Evolutionary conservation across 768 basidiomycete genomes (phyloP), one percentile per base, ranked within the genome.

Genomic region (Leccinum variicolor): DNA sequence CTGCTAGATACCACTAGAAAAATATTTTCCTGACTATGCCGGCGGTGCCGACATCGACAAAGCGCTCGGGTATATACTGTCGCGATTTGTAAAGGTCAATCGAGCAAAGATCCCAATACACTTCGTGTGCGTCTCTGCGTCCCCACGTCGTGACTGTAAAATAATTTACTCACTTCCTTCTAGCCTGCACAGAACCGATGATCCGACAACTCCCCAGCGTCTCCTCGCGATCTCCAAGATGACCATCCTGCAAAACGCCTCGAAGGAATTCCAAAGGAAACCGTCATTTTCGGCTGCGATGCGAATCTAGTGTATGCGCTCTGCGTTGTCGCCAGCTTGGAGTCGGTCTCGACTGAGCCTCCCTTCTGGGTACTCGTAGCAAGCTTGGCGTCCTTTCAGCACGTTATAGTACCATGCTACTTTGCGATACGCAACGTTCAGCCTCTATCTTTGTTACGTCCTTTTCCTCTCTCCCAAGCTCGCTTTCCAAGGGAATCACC

Each of bases 1-100:
- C 11, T 51, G 21, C 19, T 15, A 52, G 58, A 28, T 57, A 34
- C 58, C 55, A 3, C 14, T 57, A 28, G 17, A 43, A 25, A 57
- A 4, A 29, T 19, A 48, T 59, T 52, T 52, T 25, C 43, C 50
- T 1, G 21, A 39, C 3, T 58, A 58, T 29, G 4, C 15, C 3
- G 50, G 56, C 29, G 54, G 45, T 31, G 3, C 55, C 43, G n/a
- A 59, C n/a, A 3, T 48, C 21, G 3, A 31, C 13, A 2, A 51
- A 13, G 58, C 50, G n/a, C 28, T 47, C 2, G 17, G 15, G 14
- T 52, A 47, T 31, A 58, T 56, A 34, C 31, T 2, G 50, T 46
- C 4, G 26, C 43, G 33, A 28, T 47, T 56, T 29, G 21, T 19
- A 6, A 33, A 23, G 3, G 17, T 14, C 41, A 39, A 50, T 46